Evolutionary conservation across 805 yeast species (phyloP), one percentile per base, ranked within the genome.

Genomic region (Teunomyces gatunensis): DNA sequence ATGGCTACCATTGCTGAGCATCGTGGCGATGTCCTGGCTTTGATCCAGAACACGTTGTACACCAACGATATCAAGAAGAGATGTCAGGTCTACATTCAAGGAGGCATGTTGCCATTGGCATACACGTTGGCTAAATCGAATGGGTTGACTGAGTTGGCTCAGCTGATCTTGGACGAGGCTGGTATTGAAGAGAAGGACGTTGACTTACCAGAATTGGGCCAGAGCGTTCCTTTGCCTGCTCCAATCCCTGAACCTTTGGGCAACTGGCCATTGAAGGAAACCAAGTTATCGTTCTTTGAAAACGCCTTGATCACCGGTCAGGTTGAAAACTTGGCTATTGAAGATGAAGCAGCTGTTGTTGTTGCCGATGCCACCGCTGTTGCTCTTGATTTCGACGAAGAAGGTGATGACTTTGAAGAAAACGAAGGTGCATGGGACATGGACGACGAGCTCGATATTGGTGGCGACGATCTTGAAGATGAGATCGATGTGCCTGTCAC

Each of bases 1-100:
- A 91, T 94, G 96, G 84, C 89, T 53, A 74, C 80, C 50, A 90
- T 92, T 71, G 94, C 98, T 41, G 96, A 87, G 63, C 85, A 83
- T 55, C 86, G 97, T 61, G 87, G 87, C 47, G 96, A 92, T 63
- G 67, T 79, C 39, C 79, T 87, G 20, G 84, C 96, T 34, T 76
- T 89, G 60, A 78, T 94, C 59, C 94, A 89, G 60, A 91, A 90
- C 59, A 81, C 94, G 20, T 68, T 91, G 48, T 92, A 84, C 69
- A 77, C 81, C 61, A 84, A 87, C 61, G 85, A 89, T 47, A 77
- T 84, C 36, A 85, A 84, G 58, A 81, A 85, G 62, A 83, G 97
- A 64, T 80, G 91, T 34, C 75, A 80, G 55, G 80, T 86, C 11
- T 84, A 87, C 56, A 79, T 85, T 44, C 82, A 85, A 56, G 83